Base-by-base conservation (phyloP, 441 rosid genomes). In the Pelargonium cotyledonis region DNA sequence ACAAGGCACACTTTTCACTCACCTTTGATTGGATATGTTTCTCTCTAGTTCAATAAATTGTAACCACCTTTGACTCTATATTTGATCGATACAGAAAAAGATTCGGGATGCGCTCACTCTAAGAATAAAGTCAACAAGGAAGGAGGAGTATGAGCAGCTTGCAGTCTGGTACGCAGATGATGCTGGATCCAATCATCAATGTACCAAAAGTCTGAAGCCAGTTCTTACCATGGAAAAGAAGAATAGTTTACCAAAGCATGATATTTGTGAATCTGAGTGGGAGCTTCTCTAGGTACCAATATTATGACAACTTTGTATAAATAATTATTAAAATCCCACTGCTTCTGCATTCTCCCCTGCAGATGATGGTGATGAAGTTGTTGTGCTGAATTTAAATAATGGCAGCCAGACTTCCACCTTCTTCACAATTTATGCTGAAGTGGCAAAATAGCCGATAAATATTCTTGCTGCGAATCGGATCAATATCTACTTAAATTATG, bases 121-220 rank as follows among this genome's bases (percentile, higher is more conserved):
- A 57, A 85, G 88, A 73, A 82, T 82, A 82, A 88, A 80, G 71
- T 79, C 85, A 35, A 60, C 72, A 57, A 88, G 92, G 84, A 85
- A 81, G 69, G 79, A 66, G 40, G 95, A 89, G 71, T 86, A 91
- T 66, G 79, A 85, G 71, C 80, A 78, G 71, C 89, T 89, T 74
- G 88, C 89, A 4, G 61, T 73, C 64, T 68, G 73, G 80, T 75
- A 80, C 41, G 77, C 73, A 4, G 79, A 77, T 71, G 85, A 76
- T 65, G 76, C 63, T 67, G 75, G 69, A 44, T 72, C 79, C 70
- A 68, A 73, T 26, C 44, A 77, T 41, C 80, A 79, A 55, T 65
- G 70, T 44, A 74, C 47, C 8, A 64, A 62, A 16, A 47, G 29
- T 69, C 72, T 58, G 11, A 65, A 4, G 57, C 68, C 76, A 69